These are phyloP conservation scores for Talaromyces amestolkiae DNA, from an alignment of 2,329 filamentous ascomycete genomes.

Conservation along the genomic window DNA sequence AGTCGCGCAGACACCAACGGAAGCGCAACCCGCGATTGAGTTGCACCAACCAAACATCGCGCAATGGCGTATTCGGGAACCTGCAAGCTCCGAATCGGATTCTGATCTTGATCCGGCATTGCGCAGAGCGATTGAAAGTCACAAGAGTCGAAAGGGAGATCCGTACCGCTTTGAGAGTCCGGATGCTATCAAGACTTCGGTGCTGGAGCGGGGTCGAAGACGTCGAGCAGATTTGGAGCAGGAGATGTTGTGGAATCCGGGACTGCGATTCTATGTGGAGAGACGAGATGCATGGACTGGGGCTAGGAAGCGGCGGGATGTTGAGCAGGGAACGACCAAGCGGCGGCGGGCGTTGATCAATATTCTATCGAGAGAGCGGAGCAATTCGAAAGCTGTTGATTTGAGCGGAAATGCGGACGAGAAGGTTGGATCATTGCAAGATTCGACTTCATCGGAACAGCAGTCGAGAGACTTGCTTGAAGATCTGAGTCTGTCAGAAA, in stretches of 20 bases:
- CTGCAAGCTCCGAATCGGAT: conserved; percentile 38
- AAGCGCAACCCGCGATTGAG: conserved; percentile 8
- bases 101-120: conserved; percentile 31
- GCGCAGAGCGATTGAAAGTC: conserved; percentile 20
- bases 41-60: conserved; percentile 23
- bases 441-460: not conserved
- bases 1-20: not conserved
- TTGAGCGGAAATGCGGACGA: not conserved
- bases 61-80: conserved; percentile 39
- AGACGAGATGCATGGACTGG: conserved; percentile 83
- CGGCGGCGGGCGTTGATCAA: not conserved
- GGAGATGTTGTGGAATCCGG: conserved; percentile 75
- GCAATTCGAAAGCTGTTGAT: not conserved
- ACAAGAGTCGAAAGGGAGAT: conserved; percentile 12
- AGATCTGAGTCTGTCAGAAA: conserved; percentile 8
- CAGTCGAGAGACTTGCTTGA: conserved; percentile 10
- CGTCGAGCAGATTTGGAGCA: conserved; percentile 59
- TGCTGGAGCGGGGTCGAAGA: conserved; percentile 54
- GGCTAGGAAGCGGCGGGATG: conserved; percentile 46
- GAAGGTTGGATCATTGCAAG: not conserved
- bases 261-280: conserved; percentile 73
- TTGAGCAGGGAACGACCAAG: not conserved
- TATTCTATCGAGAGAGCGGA: not conserved
- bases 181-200: conserved; percentile 39
- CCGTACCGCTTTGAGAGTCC: conserved; percentile 42